Conservation (phyloP, 768 basidiomycete species). For the Trametes meyenii region DNA sequence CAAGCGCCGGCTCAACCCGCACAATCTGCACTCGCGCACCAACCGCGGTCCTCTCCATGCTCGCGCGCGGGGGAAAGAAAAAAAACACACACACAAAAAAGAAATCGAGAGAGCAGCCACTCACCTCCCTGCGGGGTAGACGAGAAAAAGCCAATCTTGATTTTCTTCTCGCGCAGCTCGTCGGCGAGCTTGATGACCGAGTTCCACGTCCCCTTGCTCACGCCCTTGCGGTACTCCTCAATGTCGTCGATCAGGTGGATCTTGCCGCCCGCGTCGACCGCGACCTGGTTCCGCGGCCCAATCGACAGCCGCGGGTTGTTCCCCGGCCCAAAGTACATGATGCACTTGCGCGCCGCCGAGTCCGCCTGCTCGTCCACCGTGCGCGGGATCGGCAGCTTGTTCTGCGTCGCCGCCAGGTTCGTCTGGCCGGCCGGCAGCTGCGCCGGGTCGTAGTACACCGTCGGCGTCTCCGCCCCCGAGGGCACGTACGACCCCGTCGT, state of each 20-base stretch:
- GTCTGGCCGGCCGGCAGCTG: conserved; percentile 43
- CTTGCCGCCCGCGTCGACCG: conserved; percentile 84
- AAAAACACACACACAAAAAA: not conserved
- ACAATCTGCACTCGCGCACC: too few species aligned
- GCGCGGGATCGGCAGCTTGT: conserved; percentile 70
- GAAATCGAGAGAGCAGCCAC: conserved; percentile 26
- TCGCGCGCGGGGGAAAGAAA: not conserved
- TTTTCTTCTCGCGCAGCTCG: conserved; percentile 82
- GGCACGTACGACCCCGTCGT: conserved; percentile 78
- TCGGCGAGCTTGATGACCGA: conserved; percentile 80
- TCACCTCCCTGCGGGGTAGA: conserved; percentile 93
- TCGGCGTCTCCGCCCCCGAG: conserved; percentile 78
- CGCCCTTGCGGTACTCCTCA: conserved; percentile 74
- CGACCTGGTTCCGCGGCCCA: conserved; percentile 83
- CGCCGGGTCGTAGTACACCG: conserved; percentile 62
- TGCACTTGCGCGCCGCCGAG: conserved; percentile 80
- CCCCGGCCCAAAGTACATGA: conserved; percentile 81
- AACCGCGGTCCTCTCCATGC: too few species aligned
- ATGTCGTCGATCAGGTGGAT: conserved; percentile 86
- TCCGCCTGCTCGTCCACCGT: conserved; percentile 86
- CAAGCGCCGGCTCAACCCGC: too few species aligned
- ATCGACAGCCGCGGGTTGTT: conserved; percentile 86
- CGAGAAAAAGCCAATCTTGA: conserved; percentile 93
- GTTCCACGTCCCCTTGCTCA: conserved; percentile 76
- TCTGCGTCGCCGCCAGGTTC: conserved; percentile 48